Evolutionary conservation across 306 rosid species (phyloP).

Genomic region (Cucumis melo): DNA sequence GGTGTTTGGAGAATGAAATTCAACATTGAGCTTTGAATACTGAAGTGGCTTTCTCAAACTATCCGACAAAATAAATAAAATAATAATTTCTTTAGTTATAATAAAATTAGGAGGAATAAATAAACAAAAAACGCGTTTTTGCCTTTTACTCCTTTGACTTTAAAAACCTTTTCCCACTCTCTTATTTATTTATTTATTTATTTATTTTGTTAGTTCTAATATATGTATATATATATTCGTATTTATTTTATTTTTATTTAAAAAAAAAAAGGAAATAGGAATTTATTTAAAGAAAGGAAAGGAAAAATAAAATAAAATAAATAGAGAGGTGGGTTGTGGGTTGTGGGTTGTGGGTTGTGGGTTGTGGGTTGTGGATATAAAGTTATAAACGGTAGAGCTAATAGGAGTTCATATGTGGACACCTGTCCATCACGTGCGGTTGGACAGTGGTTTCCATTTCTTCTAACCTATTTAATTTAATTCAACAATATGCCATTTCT

Average conservation of each 20-base stretch:
- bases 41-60: background rate
- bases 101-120: background rate
- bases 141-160: background rate
- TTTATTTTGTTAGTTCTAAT: no score
- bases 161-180: background rate
- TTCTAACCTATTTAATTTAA: background rate
- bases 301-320: no score
- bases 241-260: background rate
- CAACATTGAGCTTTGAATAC: background rate
- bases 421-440: background rate
- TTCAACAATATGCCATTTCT: background rate
- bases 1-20: background rate
- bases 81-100: background rate
- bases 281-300: no score
- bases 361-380: no score
- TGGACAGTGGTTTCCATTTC: background rate
- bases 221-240: no score
- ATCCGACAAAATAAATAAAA: background rate
- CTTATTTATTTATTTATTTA: no score
- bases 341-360: no score
- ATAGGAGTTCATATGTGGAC: no score
- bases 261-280: background rate
- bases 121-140: background rate
- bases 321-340: no score
- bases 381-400: no score